A percentile compares a stretch with the other conserved stretches of the same genome.
Evolutionary conservation across 495 filamentous ascomycete species (phyloP).

Genomic region (Penicillium coffeae): DNA sequence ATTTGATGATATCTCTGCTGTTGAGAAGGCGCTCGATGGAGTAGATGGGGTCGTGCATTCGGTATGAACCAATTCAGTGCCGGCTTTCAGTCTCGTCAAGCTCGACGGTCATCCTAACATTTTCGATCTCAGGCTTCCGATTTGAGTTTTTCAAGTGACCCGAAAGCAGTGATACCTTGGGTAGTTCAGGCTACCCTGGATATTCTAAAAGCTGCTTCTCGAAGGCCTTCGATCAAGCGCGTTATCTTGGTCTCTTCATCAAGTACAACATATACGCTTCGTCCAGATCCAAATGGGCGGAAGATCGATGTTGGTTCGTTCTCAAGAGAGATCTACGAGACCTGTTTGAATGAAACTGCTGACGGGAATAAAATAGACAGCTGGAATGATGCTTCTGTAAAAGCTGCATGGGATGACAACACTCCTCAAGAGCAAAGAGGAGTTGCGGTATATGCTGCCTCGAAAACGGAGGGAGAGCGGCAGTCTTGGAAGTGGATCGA

Average conservation of each 20-base stretch:
- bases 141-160: conserved; percentile 15
- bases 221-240: conserved; percentile 40
- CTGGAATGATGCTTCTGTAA: conserved; percentile 47
- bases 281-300: conserved; percentile 13
- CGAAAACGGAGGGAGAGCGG: conserved; percentile 53
- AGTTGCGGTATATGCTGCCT: conserved; percentile 48
- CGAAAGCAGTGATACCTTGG: conserved; percentile 40
- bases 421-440: conserved; percentile 12
- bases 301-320: conserved; percentile 2
- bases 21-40: background rate
- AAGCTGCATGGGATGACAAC: conserved; percentile 33
- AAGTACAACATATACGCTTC: conserved; percentile 30
- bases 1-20: background rate
- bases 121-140: background rate
- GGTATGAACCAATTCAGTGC: too few species aligned
- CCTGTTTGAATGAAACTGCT: too few species aligned
- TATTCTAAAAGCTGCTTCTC: conserved; percentile 41
- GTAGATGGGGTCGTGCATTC: background rate
- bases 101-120: too few species aligned
- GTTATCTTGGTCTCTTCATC: conserved; percentile 55
- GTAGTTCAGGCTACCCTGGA: conserved; percentile 35
- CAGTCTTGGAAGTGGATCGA: conserved; percentile 50
- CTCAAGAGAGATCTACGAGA: too few species aligned
- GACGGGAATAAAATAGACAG: too few species aligned
- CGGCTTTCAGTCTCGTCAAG: too few species aligned